Percentiles rank a stretch among this genome's conserved stretches.
phyloP scores from a whole-genome alignment of 805 yeast genomes.

The Sugiyamaella floridensis region DNA sequence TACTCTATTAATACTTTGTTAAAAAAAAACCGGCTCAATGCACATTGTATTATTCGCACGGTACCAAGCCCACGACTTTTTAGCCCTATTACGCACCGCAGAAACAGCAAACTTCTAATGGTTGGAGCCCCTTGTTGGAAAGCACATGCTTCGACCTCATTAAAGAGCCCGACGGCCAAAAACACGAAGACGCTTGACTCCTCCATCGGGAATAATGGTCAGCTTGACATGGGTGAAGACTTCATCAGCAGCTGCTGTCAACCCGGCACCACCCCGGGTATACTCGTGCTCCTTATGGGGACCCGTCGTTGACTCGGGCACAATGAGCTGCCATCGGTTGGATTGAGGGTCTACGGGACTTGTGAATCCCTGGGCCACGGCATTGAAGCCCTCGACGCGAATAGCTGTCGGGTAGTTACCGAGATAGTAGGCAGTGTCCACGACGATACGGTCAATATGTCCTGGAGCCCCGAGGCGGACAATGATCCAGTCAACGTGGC shows the following conservation, averaged over 20 bases:
- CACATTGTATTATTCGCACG: no score
- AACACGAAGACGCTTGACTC: slow-evolving; percentile 84
- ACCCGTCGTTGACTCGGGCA: slow-evolving; percentile 63
- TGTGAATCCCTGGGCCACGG: slow-evolving; percentile 35
- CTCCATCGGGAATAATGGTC: slow-evolving; percentile 93
- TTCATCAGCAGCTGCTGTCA: slow-evolving; percentile 27
- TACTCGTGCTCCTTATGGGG: slow-evolving; percentile 76
- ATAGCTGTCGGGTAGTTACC: slow-evolving; percentile 90
- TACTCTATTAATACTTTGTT: no score
- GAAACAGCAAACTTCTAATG: neutral
- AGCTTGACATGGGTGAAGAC: slow-evolving; percentile 64
- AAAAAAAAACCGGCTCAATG: no score
- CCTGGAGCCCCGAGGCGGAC: slow-evolving; percentile 69
- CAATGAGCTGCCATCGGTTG: slow-evolving; percentile 55
- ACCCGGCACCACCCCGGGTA: neutral
- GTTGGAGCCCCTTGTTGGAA: neutral
- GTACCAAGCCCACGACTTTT: no score
- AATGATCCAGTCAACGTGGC: slow-evolving; percentile 89
- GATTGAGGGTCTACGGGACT: slow-evolving; percentile 24
- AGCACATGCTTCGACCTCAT: neutral
- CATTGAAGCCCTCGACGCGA: slow-evolving; percentile 55
- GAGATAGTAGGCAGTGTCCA: slow-evolving; percentile 90
- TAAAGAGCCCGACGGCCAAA: slow-evolving; percentile 41
- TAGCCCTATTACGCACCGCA: neutral
- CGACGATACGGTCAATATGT: slow-evolving; percentile 47